Conservation (phyloP, 2,329 filamentous ascomycete genomes). For the Aspergillus terreus region DNA sequence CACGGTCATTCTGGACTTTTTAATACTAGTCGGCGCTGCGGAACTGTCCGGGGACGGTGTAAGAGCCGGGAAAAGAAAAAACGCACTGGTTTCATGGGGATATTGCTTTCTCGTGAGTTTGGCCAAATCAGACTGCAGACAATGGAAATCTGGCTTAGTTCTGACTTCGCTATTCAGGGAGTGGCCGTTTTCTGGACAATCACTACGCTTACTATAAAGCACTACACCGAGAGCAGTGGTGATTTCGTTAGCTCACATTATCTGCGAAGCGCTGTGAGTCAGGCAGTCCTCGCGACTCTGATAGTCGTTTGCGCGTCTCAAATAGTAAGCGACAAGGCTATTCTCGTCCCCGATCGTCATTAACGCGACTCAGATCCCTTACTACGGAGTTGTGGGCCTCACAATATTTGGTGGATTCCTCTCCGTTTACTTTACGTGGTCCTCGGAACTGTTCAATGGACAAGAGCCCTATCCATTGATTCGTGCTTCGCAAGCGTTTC, state of each 20-base stretch:
- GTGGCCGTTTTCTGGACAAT: conserved; percentile 35
- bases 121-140: no score
- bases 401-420: conserved; percentile 36
- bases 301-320: conserved; percentile 35
- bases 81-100: conserved; percentile 24
- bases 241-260: conserved; percentile 36
- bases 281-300: conserved; percentile 31
- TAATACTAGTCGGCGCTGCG: conserved; percentile 34
- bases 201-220: conserved; percentile 31
- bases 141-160: not conserved
- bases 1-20: conserved; percentile 39
- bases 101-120: conserved; percentile 28
- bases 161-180: conserved; percentile 22
- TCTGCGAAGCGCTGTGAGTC: conserved; percentile 36
- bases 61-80: conserved; percentile 22
- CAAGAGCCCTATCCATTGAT: conserved; percentile 31
- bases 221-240: conserved; percentile 29
- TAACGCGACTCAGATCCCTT: conserved; percentile 34
- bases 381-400: conserved; percentile 38
- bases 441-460: conserved; percentile 30
- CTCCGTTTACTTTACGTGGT: conserved; percentile 29
- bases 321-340: conserved; percentile 30
- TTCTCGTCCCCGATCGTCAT: not conserved
- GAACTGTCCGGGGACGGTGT: conserved; percentile 24
- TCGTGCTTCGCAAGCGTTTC: conserved; percentile 22